Conservation (phyloP, 805 yeast species). For the Monosporozyma solicola region DNA sequence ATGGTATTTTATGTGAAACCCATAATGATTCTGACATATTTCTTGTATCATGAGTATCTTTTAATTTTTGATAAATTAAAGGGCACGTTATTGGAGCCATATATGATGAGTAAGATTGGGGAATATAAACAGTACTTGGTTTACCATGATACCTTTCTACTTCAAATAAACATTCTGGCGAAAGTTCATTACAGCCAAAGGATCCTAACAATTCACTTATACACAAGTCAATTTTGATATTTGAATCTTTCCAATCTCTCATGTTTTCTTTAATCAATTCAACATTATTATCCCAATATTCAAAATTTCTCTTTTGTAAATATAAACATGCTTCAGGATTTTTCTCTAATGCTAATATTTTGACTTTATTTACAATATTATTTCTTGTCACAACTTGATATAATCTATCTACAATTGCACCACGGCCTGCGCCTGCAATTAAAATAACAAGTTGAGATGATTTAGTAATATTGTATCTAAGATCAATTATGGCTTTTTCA, state of each 20-base stretch:
- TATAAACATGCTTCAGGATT: conserved; percentile 51
- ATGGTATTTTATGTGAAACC: conserved; percentile 36
- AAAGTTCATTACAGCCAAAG: conserved; percentile 84
- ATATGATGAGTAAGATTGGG: conserved; percentile 48
- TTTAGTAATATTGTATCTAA: conserved; percentile 13
- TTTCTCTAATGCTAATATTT: conserved; percentile 62
- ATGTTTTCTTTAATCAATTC: conserved; percentile 50
- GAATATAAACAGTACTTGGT: conserved; percentile 48
- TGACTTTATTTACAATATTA: conserved; percentile 15
- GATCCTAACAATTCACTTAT: conserved; percentile 83
- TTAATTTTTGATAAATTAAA: conserved; percentile 34
- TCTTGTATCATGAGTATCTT: background rate
- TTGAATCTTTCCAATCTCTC: conserved; percentile 39
- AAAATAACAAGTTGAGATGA: conserved; percentile 34
- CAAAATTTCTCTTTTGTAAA: conserved; percentile 40
- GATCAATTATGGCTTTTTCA: conserved; percentile 39
- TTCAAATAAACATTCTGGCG: conserved; percentile 67
- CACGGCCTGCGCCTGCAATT: conserved; percentile 83
- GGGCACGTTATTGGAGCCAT: conserved; percentile 65
- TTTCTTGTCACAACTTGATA: background rate
- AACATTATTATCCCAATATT: conserved; percentile 46
- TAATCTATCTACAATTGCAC: conserved; percentile 59
- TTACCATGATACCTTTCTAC: conserved; percentile 34
- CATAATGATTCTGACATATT: conserved; percentile 35
- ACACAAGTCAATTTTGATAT: conserved; percentile 43